Evolutionary conservation across 345 rosid genomes (phyloP).

Genomic region (Cardamine chenopodiifolia): DNA sequence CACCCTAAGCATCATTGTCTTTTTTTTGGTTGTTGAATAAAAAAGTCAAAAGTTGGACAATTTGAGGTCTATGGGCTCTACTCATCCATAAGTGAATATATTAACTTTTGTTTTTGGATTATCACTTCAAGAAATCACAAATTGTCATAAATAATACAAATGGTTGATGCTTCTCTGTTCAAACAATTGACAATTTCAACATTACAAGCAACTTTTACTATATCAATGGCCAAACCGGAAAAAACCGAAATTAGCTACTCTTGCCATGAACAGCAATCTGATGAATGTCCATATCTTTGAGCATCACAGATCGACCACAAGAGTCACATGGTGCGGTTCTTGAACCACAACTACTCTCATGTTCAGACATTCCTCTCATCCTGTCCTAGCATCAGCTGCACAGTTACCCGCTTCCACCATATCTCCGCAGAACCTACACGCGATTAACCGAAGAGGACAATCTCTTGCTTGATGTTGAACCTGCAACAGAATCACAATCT

Average conservation of each 20-base stretch:
- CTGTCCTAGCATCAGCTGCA: conserved; percentile 74
- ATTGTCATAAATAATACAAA: conserved; percentile 28
- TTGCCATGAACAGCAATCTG: conserved; percentile 86
- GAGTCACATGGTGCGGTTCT: conserved; percentile 94
- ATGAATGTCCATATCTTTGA: conserved; percentile 98
- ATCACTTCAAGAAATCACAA: conserved; percentile 27
- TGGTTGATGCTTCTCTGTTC: conserved; percentile 27
- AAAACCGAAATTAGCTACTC: conserved; percentile 42
- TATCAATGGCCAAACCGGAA: conserved; percentile 3
- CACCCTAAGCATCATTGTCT: conserved; percentile 23
- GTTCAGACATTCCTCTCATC: conserved; percentile 87
- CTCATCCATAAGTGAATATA: conserved; percentile 8
- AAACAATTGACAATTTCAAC: too few relatives aligned
- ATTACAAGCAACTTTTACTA: not conserved
- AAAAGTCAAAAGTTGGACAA: conserved; percentile 13
- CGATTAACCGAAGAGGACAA: conserved; percentile 70
- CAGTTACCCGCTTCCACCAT: conserved; percentile 87
- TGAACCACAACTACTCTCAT: conserved; percentile 91
- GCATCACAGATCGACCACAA: conserved; percentile 92
- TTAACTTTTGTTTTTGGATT: not conserved
- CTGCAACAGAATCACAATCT: conserved; percentile 44
- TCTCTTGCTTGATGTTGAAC: conserved; percentile 78
- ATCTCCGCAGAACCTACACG: conserved; percentile 92
- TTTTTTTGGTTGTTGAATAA: not conserved
- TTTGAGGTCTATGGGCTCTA: conserved; percentile 24